A percentile compares a stretch with the other conserved stretches of the same genome.
phyloP scores from a whole-genome alignment of 2,329 filamentous ascomycete genomes.

The Cladosporium sp. region DNA sequence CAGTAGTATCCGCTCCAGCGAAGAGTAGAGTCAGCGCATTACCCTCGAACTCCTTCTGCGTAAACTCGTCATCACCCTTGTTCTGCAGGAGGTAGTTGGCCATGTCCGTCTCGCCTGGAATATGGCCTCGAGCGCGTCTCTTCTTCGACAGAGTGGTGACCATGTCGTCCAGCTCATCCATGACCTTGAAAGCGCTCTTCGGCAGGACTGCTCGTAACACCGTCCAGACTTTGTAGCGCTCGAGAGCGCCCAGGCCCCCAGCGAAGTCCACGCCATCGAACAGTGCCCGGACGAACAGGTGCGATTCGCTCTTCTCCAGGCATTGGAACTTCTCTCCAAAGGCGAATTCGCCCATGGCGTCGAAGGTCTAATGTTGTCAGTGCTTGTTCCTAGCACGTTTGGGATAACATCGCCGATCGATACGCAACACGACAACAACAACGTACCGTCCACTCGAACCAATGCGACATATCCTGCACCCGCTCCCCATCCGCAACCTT shows the following conservation, averaged over 20 bases:
- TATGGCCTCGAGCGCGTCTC: background rate
- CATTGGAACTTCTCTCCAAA: conserved; percentile 22
- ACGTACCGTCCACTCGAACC: conserved; percentile 16
- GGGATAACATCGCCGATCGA: background rate
- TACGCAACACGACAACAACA: background rate
- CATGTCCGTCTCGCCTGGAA: conserved; percentile 10
- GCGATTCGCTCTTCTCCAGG: conserved; percentile 11
- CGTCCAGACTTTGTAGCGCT: conserved; percentile 19
- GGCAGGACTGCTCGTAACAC: conserved; percentile 16
- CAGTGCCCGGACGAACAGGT: conserved; percentile 1
- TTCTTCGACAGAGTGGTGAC: conserved; percentile 5
- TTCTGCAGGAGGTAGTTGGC: conserved; percentile 22
- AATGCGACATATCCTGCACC: conserved; percentile 9
- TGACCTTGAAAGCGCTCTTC: conserved; percentile 18
- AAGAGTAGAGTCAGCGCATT: conserved; percentile 33
- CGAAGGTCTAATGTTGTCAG: conserved; percentile 19
- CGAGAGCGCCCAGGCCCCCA: background rate
- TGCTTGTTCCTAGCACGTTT: background rate
- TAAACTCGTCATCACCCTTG: conserved; percentile 28
- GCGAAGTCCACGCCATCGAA: background rate
- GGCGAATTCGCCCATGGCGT: conserved; percentile 22
- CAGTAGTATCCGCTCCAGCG: conserved; percentile 36
- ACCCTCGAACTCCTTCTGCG: conserved; percentile 30
- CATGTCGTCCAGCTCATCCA: background rate
- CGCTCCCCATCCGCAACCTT: conserved; percentile 2